Evolutionary conservation across 2,329 filamentous ascomycete species (phyloP), one percentile per base, ranked within the genome.

Genomic region (Fusarium scirpi): DNA sequence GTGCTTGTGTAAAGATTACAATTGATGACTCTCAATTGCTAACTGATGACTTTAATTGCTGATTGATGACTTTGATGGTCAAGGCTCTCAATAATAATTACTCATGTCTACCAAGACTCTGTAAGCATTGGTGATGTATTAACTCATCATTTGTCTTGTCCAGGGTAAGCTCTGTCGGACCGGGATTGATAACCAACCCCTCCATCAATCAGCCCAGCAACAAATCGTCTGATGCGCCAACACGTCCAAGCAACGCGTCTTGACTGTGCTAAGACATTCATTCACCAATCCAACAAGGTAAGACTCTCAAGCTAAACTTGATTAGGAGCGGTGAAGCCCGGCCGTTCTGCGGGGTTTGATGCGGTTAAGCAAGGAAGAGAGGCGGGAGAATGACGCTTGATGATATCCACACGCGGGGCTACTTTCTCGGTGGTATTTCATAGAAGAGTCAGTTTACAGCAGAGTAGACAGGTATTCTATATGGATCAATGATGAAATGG

Each of bases 321-420:
- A 46, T 24, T 7, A 38, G 27, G 62, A 62, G 58, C 67, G 67
- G 67, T 68, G 45, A 71, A 67, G 63, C 59, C 58, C 67, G 67
- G 67, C 54, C 62, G 58, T 65, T 70, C 60, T 68, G 67, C 54
- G 67, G 67, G 67, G 67, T 59, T 47, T 53, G 20, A 22, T 41
- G 22, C 30, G 40, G 41, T 44, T 46, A 8, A 53, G 43, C 63
- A 68, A 45, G 67, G 62, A 59, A 67, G 62, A 30, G 62, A 41
- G 48, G 27, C 47, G 43, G 62, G 68, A 70, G 67, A 57, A 70
- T 70, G 68, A 71, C 68, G 68, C 68, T 69, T 30, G 15, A 30
- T 30, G 24, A 49, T 62, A 71, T 62, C 69, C 65, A 71, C 58
- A 13, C 56, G 47, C 46, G 66, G 69, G 69, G 69, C 38, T 57